phyloP scores from a whole-genome alignment of 2,329 filamentous ascomycete species.

The Monosporascus sp. region DNA sequence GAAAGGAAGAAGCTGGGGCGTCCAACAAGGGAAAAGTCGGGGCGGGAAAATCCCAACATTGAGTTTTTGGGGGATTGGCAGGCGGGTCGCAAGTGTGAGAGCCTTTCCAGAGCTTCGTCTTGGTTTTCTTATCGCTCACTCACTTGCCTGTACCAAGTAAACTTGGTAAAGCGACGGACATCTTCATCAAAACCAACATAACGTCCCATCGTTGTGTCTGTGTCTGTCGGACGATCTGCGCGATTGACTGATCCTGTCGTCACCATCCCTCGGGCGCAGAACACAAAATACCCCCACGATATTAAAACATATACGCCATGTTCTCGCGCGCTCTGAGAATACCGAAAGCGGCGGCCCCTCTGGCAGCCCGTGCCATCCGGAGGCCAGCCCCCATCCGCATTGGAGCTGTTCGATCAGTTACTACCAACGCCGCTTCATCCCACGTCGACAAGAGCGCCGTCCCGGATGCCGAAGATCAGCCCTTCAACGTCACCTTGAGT shows the following conservation, averaged over 20 bases:
- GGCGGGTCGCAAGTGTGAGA: background rate
- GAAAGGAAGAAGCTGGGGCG: conserved; percentile 1
- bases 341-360: conserved; percentile 52
- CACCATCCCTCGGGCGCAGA: too few species aligned
- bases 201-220: too few species aligned
- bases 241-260: too few species aligned
- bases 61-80: conserved; percentile 7
- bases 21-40: conserved; percentile 17
- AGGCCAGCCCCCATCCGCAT: conserved; percentile 36
- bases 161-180: too few species aligned
- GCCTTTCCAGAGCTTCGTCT: conserved; percentile 18
- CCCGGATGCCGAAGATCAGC: conserved; percentile 67
- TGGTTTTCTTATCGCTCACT: conserved; percentile 1
- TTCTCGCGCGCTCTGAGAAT: conserved; percentile 65
- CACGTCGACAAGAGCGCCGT: conserved; percentile 74
- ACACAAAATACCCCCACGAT: too few species aligned
- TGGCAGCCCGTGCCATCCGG: conserved; percentile 41
- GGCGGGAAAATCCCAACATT: conserved; percentile 21
- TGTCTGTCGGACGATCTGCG: too few species aligned
- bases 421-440: conserved; percentile 89
- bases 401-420: conserved; percentile 68
- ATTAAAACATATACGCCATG: conserved; percentile 41
- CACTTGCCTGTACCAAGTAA: background rate
- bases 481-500: conserved; percentile 86
- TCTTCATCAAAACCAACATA: too few species aligned